Base-by-base conservation (phyloP, 495 filamentous ascomycete genomes). In the Neurospora cerealis region DNA sequence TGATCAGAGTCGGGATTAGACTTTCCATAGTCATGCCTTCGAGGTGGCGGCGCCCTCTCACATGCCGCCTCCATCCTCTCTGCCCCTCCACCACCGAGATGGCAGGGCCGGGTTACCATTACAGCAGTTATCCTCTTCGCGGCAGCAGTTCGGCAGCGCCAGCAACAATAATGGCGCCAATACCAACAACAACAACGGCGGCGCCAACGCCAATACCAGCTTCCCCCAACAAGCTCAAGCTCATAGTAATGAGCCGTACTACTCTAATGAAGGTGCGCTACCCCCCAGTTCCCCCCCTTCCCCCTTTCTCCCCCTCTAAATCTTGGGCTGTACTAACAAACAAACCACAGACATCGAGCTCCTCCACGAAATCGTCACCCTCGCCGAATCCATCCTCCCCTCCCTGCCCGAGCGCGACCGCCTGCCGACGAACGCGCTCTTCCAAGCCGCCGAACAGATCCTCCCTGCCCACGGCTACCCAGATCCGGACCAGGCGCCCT, bases 261-360 rank as follows among this genome's bases (percentile, higher is more conserved):
- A 86, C 73, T 89, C 89, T 66, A 91, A 96, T 77, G 83, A 93
- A 78, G 91, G 93, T 91, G 77, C 38, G 80, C 82, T 70, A 32
- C 32, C 2, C 15, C 62, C 9, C 38, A n/a, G n/a, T 10, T 39
- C 9, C 34, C 24, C 34, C 28, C 8, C 0, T 7, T 54, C 38
- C 13, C 39, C 11, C 10, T 38, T 7, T 0, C 13, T 13, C n/a
- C n/a, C n/a, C n/a, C n/a, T n/a, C n/a, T n/a, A n/a, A n/a, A n/a
- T n/a, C n/a, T n/a, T n/a, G n/a, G n/a, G n/a, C n/a, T n/a, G n/a
- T n/a, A n/a, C n/a, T n/a, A n/a, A n/a, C n/a, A n/a, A n/a, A n/a
- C n/a, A n/a, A n/a, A n/a, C n/a, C n/a, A 69, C 69, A 96, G 94
- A 96, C 86, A 90, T 97, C 80, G 87, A 86, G 71, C 86, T 95